Percentiles rank a stretch among this genome's conserved stretches.
phyloP scores from a whole-genome alignment of 768 basidiomycete species.

The Vararia minispora region DNA sequence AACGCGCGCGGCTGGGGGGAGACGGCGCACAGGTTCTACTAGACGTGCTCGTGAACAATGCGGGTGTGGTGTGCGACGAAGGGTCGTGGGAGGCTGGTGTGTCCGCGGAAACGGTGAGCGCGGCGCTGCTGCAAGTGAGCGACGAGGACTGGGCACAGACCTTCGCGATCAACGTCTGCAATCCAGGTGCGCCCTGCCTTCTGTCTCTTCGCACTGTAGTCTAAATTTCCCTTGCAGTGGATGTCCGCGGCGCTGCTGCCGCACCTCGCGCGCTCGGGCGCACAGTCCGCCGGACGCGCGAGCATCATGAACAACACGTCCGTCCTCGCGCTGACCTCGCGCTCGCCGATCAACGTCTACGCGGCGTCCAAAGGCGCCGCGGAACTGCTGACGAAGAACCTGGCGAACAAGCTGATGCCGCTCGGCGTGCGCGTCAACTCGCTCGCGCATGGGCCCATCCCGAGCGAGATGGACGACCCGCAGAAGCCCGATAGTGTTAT shows the following conservation, averaged over 20 bases:
- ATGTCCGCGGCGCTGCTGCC: constrained; percentile 11
- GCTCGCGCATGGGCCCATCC: constrained; percentile 13
- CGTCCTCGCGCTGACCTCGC: constrained; percentile 11
- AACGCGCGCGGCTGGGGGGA: constrained; percentile 1
- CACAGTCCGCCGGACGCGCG: constrained; percentile 8
- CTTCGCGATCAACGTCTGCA: constrained; percentile 9
- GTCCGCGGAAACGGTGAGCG: constrained; percentile 5
- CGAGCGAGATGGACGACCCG: constrained; percentile 11
- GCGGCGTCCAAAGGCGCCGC: constrained; percentile 12
- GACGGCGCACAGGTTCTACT: constrained; percentile 3
- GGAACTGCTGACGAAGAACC: constrained; percentile 11
- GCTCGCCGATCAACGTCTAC: constrained; percentile 7
- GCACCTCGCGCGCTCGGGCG: constrained; percentile 8
- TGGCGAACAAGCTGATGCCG: constrained; percentile 12
- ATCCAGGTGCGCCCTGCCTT: constrained; percentile 7
- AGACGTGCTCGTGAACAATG: constrained; percentile 10
- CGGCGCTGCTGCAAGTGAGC: constrained; percentile 9
- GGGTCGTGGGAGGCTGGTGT: constrained; percentile 8
- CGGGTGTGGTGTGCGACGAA: constrained; percentile 6
- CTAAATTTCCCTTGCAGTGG: constrained; percentile 3
- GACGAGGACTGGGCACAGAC: constrained; percentile 10
- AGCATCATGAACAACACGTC: constrained; percentile 13
- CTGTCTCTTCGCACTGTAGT: not conserved
- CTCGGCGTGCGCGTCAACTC: constrained; percentile 14
- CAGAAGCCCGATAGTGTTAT: constrained; percentile 13